Conservation (phyloP, 805 yeast species). For the Torulaspora gathmanii region DNA sequence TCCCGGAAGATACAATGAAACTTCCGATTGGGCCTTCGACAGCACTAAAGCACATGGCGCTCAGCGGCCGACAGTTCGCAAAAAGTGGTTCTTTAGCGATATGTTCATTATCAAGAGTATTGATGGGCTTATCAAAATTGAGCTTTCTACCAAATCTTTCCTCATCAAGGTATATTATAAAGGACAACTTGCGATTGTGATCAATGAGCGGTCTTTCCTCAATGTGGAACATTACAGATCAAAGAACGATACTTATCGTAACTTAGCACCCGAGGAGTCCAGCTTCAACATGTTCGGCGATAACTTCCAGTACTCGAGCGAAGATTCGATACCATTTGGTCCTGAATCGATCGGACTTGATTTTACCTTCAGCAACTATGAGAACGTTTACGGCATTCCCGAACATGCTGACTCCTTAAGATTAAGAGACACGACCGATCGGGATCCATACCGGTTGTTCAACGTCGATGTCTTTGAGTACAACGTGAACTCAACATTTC, state of each 20-base stretch:
- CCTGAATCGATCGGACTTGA: conserved; percentile 90
- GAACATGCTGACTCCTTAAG: conserved; percentile 86
- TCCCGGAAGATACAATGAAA: conserved; percentile 53
- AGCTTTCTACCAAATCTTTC: conserved; percentile 9
- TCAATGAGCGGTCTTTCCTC: conserved; percentile 67
- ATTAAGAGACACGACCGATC: conserved; percentile 58
- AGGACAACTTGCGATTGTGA: conserved; percentile 44
- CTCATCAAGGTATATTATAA: conserved; percentile 44
- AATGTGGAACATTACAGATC: conserved; percentile 80
- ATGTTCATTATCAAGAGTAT: conserved; percentile 7
- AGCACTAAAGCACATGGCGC: conserved; percentile 15
- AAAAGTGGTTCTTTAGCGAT: conserved; percentile 7
- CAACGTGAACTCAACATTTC: conserved; percentile 70
- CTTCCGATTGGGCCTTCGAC: conserved; percentile 55
- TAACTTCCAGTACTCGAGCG: conserved; percentile 57
- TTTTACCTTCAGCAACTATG: conserved; percentile 54
- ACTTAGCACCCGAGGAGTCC: conserved; percentile 55
- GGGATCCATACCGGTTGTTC: conserved; percentile 79
- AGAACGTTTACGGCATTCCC: conserved; percentile 86
- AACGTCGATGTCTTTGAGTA: conserved; percentile 96
- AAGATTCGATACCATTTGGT: conserved; percentile 68
- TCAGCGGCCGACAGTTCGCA: conserved; percentile 2
- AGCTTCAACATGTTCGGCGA: conserved; percentile 67
- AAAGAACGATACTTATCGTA: conserved; percentile 38
- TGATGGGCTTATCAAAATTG: conserved; percentile 6